Evolutionary conservation across 2,329 filamentous ascomycete species (phyloP).

Genomic region (Neofusicoccum ribis): DNA sequence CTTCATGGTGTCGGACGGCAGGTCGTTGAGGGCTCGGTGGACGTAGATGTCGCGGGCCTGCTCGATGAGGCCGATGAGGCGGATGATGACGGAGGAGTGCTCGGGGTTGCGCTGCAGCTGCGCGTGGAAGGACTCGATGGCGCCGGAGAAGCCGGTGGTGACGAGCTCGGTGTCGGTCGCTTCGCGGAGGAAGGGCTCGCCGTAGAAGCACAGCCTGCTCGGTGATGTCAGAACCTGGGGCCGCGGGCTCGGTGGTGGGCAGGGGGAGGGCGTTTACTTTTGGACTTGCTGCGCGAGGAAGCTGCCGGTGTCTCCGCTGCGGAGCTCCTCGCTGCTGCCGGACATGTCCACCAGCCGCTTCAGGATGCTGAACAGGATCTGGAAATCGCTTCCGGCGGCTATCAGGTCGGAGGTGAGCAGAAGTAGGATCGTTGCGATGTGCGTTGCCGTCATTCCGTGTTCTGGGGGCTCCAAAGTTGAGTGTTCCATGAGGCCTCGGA

Average conservation of each 20-base stretch:
- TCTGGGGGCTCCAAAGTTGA: neutral
- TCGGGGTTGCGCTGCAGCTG: neutral
- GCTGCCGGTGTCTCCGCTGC: neutral
- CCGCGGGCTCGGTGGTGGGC: too few relatives aligned
- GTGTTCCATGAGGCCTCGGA: neutral
- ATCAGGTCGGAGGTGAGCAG: neutral
- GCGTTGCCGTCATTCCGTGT: neutral
- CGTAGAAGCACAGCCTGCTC: neutral
- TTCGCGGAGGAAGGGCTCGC: neutral
- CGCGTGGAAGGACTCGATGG: neutral
- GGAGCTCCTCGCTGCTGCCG: neutral
- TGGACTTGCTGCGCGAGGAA: neutral
- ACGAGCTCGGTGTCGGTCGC: neutral
- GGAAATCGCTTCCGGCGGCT: neutral
- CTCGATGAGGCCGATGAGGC: neutral
- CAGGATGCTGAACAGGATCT: neutral
- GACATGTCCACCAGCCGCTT: neutral
- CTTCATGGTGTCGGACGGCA: neutral
- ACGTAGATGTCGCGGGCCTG: neutral
- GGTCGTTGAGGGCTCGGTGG: neutral
- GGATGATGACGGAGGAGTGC: neutral
- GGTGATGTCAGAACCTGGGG: too few relatives aligned
- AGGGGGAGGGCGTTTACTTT: neutral
- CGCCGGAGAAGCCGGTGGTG: neutral
- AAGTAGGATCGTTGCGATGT: neutral